Base-by-base conservation (phyloP, 208 protist species). In the Leishmania arabica region DNA sequence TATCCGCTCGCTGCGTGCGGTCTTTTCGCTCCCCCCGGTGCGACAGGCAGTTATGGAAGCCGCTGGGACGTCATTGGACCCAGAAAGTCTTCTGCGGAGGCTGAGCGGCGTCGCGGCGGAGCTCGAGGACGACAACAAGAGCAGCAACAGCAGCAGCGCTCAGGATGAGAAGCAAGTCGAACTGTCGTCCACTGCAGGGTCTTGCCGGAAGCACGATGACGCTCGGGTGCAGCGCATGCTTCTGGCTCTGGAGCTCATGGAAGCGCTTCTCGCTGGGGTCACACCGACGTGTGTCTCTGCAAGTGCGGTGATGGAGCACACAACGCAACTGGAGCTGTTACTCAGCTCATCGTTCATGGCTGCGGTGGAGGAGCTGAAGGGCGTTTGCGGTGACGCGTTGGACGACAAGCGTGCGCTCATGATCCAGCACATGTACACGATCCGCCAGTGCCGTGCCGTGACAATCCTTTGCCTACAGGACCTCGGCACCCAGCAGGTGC, bases 301-400 rank as follows among this genome's bases (percentile, higher is more conserved):
- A 31, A 88, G 75, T 51, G 80, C 84, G 1, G 72, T 96, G 31
- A 82, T 98, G n/a, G 93, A 97, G 84, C 90, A 87, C 17, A 88
- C 89, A 1, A 90, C 91, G 31, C 91, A 98, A 88, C 82, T 97
- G 72, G 93, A 98, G 84, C 49, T 98, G 75, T 80, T 91, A 27
- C 89, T 98, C n/a, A 89, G 45, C 53, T 62, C 77, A 34, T 87
- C 90, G 56, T 91, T 84, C 78, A 85, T 49, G 86, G 86, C 65
- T n/a, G 70, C 49, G 53, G 56, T 65, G 56, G 74, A 42, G 74
- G 54, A 34, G 56, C 37, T 54, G 74, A 49, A n/a, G 51, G 47
- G 72, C 42, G 60, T 34, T 75, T 6, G 19, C 79, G 49, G 62
- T 11, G 40, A 84, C 42, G 58, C 24, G 15, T 21, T 53, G 19